Percentiles rank a stretch among this genome's conserved stretches.
Evolutionary conservation across 306 rosid species (phyloP).

Genomic region (Boehmeria nivea): DNA sequence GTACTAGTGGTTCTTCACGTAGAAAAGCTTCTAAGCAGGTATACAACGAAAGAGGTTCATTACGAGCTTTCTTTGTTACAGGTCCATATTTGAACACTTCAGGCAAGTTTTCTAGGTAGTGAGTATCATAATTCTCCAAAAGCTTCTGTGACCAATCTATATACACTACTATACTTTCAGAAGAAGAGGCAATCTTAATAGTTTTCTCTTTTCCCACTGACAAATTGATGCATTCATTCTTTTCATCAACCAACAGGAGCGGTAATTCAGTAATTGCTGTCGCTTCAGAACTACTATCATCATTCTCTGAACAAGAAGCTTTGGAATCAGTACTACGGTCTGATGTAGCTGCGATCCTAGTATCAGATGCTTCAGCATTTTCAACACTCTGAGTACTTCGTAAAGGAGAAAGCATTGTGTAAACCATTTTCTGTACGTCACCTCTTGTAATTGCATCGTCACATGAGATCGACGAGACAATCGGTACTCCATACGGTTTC

Average conservation of each 20-base stretch:
- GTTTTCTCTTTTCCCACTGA: conserved; percentile 72
- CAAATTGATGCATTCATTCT: conserved; percentile 65
- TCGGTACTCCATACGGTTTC: conserved; percentile 80
- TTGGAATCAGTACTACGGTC: conserved; percentile 32
- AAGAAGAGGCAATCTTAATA: conserved; percentile 45
- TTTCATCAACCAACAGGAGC: conserved; percentile 75
- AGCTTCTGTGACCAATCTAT: conserved; percentile 83
- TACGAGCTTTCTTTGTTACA: conserved; percentile 82
- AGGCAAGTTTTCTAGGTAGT: conserved; percentile 61
- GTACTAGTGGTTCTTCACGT: conserved; percentile 97
- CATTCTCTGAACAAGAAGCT: conserved; percentile 38
- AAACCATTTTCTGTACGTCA: conserved; percentile 56
- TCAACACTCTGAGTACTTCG: conserved; percentile 46
- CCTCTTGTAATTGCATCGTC: conserved; percentile 62
- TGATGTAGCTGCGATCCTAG: conserved; percentile 31
- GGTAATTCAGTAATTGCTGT: conserved; percentile 42
- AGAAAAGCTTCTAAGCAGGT: conserved; percentile 94
- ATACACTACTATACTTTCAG: conserved; percentile 51
- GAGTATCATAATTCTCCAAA: conserved; percentile 61
- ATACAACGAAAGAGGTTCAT: conserved; percentile 90
- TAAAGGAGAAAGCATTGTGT: conserved; percentile 64
- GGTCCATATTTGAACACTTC: conserved; percentile 89
- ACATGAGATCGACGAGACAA: conserved; percentile 59
- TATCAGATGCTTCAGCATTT: conserved; percentile 41
- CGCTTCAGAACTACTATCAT: conserved; percentile 46